Base-by-base conservation (phyloP, 2,329 filamentous ascomycete species). In the Sphaerulina vaccinii region DNA sequence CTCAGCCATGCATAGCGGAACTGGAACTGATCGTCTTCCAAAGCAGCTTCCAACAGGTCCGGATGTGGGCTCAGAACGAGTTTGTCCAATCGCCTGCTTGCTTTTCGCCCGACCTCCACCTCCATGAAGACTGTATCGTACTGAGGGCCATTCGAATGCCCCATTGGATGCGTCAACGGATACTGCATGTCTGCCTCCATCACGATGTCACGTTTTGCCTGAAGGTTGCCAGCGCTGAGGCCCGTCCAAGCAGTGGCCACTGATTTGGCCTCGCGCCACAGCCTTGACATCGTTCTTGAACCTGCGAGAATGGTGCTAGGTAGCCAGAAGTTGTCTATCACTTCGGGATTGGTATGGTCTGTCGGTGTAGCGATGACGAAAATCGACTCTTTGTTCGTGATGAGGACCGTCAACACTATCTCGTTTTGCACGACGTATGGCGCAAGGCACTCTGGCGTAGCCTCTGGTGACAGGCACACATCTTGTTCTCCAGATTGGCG, bases 251-350 rank as follows among this genome's bases (percentile, higher is more conserved):
- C 29, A 13, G 7, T 16, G 9, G 32, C 42, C 11, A 45, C 18
- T 15, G 27, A 19, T 2, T 19, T 19, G 13, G 32, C 29, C 5
- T 33, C 15, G n/a, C 32, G 29, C 13, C 13, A 18, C 16, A 21
- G 18, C 18, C 18, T 18, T 13, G 32, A 10, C 21, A 9, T 2
- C 19, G 11, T n/a, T n/a, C n/a, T 18, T 22, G 29, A 19, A 10
- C 13, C 21, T 5, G 32, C 18, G 18, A 45, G 13, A 9, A 45
- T 23, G 10, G 42, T 45, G 13, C 18, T 24, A 11, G 42, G 42
- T 10, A 45, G 42, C 42, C 42, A 45, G 32, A 45, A 24, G 18
- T 45, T 45, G 11, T 36, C 33, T 5, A 36, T 16, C 7, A 6
- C n/a, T 6, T 36, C 33, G 33, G 33, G 24, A 1, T 27, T 36